phyloP scores from a whole-genome alignment of 208 protist species.

The Leishmania gerbilli region DNA sequence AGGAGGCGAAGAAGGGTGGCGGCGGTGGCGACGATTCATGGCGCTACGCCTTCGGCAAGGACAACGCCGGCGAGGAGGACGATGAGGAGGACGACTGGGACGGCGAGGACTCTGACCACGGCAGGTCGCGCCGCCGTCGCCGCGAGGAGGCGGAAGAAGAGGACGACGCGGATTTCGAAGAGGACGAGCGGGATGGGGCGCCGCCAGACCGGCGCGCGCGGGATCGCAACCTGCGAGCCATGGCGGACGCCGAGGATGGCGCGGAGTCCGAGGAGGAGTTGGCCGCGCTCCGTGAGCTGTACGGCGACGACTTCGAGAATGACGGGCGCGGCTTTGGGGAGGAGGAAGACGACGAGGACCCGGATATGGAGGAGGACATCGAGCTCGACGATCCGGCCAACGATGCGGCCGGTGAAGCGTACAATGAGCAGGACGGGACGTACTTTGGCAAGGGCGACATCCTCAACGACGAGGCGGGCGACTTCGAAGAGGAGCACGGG shows the following conservation, averaged over 20 bases:
- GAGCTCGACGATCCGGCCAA: conserved; percentile 59
- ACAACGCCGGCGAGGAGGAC: conserved; percentile 39
- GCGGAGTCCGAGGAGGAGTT: conserved; percentile 68
- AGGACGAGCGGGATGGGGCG: conserved; percentile 33
- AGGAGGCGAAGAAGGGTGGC: conserved; percentile 21
- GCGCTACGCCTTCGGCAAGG: conserved; percentile 87
- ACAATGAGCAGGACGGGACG: conserved; percentile 25
- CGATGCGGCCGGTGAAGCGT: conserved; percentile 10
- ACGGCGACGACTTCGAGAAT: conserved; percentile 88
- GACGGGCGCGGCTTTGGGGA: conserved; percentile 49
- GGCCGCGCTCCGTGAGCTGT: conserved; percentile 82
- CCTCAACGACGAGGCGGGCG: conserved; percentile 46
- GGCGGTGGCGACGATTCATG: conserved; percentile 46
- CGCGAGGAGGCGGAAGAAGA: conserved; percentile 24
- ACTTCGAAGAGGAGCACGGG: conserved; percentile 55
- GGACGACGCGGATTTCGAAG: conserved; percentile 20
- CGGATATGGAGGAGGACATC: conserved; percentile 63
- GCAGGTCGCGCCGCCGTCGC: conserved; percentile 35
- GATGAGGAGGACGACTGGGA: conserved; percentile 46
- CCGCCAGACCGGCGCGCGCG: conserved; percentile 17
- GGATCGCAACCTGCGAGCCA: conserved; percentile 42
- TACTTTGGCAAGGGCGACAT: conserved; percentile 40
- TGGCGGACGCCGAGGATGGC: conserved; percentile 44
- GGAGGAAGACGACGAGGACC: conserved; percentile 60
- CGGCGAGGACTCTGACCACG: conserved; percentile 35